phyloP scores from a whole-genome alignment of 1,284 basidiomycete genomes.

The Trametes versicolor region DNA sequence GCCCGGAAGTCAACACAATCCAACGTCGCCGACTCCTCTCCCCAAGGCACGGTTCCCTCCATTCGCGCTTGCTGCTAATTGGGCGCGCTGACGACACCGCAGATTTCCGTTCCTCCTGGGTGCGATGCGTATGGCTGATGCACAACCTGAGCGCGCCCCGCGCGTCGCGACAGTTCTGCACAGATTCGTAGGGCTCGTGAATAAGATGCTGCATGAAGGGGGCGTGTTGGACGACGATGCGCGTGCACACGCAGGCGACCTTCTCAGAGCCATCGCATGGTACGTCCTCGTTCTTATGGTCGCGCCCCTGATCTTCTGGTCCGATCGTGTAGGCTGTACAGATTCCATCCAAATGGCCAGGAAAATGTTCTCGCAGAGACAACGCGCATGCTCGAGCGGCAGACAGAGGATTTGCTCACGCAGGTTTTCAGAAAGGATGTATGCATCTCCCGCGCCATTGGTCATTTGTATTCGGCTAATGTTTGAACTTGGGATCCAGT shows the following conservation, averaged over 20 bases:
- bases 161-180: constrained; percentile 57
- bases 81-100: background rate
- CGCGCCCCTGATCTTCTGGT: background rate
- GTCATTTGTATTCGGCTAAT: background rate
- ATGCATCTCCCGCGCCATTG: too few relatives aligned
- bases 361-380: background rate
- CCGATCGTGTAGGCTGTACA: constrained; percentile 56
- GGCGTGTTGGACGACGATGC: constrained; percentile 62
- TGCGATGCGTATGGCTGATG: constrained; percentile 62
- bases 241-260: constrained; percentile 66
- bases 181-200: constrained; percentile 61
- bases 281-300: constrained; percentile 32
- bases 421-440: background rate
- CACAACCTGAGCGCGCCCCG: constrained; percentile 53
- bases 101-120: constrained; percentile 67
- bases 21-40: constrained; percentile 65
- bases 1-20: constrained; percentile 61
- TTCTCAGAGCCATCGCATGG: constrained; percentile 63
- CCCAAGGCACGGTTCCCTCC: constrained; percentile 52
- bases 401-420: background rate
- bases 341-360: background rate
- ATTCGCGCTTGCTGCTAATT: background rate
- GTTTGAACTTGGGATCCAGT: background rate
- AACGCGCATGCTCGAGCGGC: background rate
- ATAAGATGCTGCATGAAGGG: constrained; percentile 61